Percentiles rank a stretch among this genome's conserved stretches.
Conservation (phyloP, 2,329 filamentous ascomycete genomes). For the Ophiocordyceps camponoti-rufipedis region DNA sequence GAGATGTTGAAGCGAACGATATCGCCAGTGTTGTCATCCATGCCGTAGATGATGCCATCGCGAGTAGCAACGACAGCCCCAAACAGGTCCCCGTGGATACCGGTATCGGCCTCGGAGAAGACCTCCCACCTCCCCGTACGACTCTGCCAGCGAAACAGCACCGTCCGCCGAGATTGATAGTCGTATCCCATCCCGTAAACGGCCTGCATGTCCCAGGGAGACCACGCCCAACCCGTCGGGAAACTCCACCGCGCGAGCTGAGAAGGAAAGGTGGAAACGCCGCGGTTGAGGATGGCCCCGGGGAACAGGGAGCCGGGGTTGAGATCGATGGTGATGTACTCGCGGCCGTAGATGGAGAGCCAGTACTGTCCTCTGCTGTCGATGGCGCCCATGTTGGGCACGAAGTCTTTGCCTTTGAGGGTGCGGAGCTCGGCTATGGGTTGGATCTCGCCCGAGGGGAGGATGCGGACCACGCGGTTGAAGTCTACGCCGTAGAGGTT, state of each 20-base stretch:
- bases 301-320: not conserved
- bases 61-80: slow-evolving; percentile 2
- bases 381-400: slow-evolving; percentile 1
- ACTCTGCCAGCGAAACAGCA: slow-evolving; percentile 1
- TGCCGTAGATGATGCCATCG: slow-evolving; percentile 2
- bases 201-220: not conserved
- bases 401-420: not conserved
- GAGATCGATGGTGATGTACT: slow-evolving; percentile 1
- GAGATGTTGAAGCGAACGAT: not conserved
- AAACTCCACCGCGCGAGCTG: not conserved
- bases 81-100: not conserved
- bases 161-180: not conserved
- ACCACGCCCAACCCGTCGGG: slow-evolving; percentile 1
- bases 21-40: not conserved
- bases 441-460: not conserved
- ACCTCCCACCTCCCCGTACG: not conserved
- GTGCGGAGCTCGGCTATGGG: not conserved
- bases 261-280: not conserved
- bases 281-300: not conserved
- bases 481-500: slow-evolving; percentile 1
- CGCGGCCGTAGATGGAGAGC: not conserved
- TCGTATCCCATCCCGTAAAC: slow-evolving; percentile 1
- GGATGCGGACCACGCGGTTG: not conserved
- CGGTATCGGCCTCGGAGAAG: not conserved
- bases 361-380: slow-evolving; percentile 1